Conservation (phyloP, 768 basidiomycete genomes). For the Krasilnikovozyma curviuscula region DNA sequence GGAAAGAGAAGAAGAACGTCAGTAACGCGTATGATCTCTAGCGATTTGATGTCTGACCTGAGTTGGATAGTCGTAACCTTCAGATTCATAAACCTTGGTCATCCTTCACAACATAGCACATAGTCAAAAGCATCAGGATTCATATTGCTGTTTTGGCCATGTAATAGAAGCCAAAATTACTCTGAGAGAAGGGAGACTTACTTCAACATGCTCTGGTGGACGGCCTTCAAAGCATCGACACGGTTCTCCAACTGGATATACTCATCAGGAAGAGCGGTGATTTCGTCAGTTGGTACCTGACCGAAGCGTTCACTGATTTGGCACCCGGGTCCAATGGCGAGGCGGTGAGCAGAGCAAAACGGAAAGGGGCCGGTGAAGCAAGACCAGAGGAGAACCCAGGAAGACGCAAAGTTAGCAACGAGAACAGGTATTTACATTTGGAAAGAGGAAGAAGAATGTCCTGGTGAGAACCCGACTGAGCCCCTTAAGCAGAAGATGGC, state of each 20-base stretch:
- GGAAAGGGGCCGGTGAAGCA: neutral
- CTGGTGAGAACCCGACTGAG: no score
- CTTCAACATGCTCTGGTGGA: slow-evolving; percentile 63
- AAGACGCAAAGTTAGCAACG: no score
- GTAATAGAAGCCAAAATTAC: neutral
- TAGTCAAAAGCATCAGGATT: neutral
- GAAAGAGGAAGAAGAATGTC: neutral
- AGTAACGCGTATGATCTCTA: neutral
- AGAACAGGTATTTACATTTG: neutral
- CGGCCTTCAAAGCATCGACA: slow-evolving; percentile 71
- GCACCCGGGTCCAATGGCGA: neutral
- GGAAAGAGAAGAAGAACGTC: neutral
- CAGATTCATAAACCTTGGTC: slow-evolving; percentile 68
- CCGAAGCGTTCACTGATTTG: slow-evolving; percentile 53
- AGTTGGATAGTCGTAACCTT: slow-evolving; percentile 54
- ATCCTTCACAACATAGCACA: slow-evolving; percentile 35
- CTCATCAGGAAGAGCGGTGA: slow-evolving; percentile 86
- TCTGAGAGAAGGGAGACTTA: slow-evolving; percentile 25
- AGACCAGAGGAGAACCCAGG: neutral
- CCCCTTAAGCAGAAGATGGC: no score
- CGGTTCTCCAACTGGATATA: slow-evolving; percentile 90
- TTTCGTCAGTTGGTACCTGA: slow-evolving; percentile 72
- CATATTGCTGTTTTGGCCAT: neutral
- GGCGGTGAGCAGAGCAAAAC: neutral
- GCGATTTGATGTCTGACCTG: neutral